Conservation (phyloP, 495 filamentous ascomycete genomes). For the Echria macrotheca region DNA sequence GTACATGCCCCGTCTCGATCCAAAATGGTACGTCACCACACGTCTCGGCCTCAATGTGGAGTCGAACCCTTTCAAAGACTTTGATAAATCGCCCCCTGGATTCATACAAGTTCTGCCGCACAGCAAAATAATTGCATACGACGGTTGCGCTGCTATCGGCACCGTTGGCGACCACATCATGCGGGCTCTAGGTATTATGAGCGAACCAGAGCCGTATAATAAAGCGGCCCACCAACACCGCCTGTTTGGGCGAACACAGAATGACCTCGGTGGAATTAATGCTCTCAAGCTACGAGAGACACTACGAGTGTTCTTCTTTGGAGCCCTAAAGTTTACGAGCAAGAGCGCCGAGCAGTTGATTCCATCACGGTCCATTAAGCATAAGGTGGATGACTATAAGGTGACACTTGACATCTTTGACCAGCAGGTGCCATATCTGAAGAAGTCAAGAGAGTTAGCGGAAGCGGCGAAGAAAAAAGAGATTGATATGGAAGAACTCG, state of each 20-base stretch:
- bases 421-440: not conserved
- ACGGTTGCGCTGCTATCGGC: constrained; percentile 19
- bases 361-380: not conserved
- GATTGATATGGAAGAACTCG: not conserved
- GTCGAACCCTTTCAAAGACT: not conserved
- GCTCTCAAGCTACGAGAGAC: not conserved
- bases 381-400: not conserved
- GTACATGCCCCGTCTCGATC: constrained; percentile 6
- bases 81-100: not conserved
- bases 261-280: constrained; percentile 12
- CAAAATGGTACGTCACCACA: constrained; percentile 11
- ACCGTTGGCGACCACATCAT: constrained; percentile 21
- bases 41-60: constrained; percentile 3
- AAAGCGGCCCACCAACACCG: constrained; percentile 7
- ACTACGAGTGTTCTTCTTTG: constrained; percentile 10
- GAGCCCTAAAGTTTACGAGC: not conserved
- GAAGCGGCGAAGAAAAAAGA: not conserved
- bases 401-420: not conserved
- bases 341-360: not conserved
- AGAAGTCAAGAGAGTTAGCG: not conserved
- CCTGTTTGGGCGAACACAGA: constrained; percentile 3
- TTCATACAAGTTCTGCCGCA: not conserved
- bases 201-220: constrained; percentile 5
- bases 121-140: constrained; percentile 15
- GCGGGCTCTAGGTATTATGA: constrained; percentile 8